A percentile compares a stretch with the other conserved stretches of the same genome.
phyloP scores from a whole-genome alignment of 768 basidiomycete genomes.

The Gautieria morchelliformis region DNA sequence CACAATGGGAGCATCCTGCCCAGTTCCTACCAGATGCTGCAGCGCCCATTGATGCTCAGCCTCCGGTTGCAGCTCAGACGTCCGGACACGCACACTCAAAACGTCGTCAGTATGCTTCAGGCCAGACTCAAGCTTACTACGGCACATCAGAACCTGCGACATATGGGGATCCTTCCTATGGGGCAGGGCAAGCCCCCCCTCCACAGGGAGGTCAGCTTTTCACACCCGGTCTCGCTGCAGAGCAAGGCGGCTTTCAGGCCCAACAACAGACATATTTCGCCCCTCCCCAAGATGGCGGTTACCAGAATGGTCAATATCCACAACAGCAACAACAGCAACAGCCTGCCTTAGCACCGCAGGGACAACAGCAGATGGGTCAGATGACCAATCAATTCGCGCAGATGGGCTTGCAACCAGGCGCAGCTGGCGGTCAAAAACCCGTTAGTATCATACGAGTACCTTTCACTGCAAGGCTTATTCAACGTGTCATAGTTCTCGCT shows the following conservation, averaged over 20 bases:
- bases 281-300: conserved; percentile 31
- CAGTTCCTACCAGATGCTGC: conserved; percentile 24
- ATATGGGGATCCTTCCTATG: conserved; percentile 29
- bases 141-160: conserved; percentile 33
- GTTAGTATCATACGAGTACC: conserved; percentile 4
- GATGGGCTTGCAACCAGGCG: conserved; percentile 60
- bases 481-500: conserved; percentile 43
- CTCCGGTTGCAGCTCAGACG: conserved; percentile 28
- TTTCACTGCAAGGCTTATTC: neutral
- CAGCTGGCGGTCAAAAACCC: conserved; percentile 50
- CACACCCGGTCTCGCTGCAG: conserved; percentile 69
- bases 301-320: conserved; percentile 35
- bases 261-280: conserved; percentile 43
- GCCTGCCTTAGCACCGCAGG: conserved; percentile 26
- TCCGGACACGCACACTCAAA: conserved; percentile 37
- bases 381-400: conserved; percentile 79
- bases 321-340: conserved; percentile 40
- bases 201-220: conserved; percentile 49
- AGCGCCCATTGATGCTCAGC: conserved; percentile 34
- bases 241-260: conserved; percentile 42
- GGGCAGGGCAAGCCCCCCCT: conserved; percentile 22
- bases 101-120: conserved; percentile 89
- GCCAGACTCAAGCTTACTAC: conserved; percentile 87
- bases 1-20: conserved; percentile 83
- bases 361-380: conserved; percentile 37